Conservation (phyloP, 192 early-diverging fungal genomes). For the Helicostylum pulchrum region DNA sequence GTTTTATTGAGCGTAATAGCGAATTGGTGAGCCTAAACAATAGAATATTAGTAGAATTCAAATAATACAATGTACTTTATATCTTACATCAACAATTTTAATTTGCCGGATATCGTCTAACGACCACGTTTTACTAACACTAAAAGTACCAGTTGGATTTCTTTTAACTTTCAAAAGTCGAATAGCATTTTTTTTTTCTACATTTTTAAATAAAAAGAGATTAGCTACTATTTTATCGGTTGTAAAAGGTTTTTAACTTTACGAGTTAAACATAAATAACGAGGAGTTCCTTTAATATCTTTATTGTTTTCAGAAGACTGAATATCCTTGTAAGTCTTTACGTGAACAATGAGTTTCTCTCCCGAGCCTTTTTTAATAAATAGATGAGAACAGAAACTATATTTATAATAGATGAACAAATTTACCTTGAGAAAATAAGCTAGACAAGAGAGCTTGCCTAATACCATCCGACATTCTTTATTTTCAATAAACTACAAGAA, state of each 20-base stretch:
- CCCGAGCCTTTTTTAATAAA: conserved; percentile 15
- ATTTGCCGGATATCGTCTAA: conserved; percentile 51
- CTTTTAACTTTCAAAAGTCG: conserved; percentile 53
- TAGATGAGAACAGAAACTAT: not conserved
- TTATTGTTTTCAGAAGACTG: conserved; percentile 28
- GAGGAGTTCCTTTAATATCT: conserved; percentile 46
- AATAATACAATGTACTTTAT: too few relatives aligned
- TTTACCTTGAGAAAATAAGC: conserved; percentile 19
- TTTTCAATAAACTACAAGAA: too few relatives aligned
- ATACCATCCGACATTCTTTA: conserved; percentile 9
- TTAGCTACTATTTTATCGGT: not conserved
- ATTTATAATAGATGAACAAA: not conserved
- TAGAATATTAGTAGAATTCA: not conserved
- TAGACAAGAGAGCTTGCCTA: conserved; percentile 20
- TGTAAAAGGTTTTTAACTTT: not conserved
- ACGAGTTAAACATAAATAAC: conserved; percentile 56
- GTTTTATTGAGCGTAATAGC: conserved; percentile 47
- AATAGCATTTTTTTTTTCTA: conserved; percentile 41
- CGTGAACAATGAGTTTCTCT: conserved; percentile 35
- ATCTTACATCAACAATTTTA: conserved; percentile 50
- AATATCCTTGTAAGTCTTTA: conserved; percentile 54
- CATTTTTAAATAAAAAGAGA: not conserved
- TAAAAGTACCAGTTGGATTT: conserved; percentile 46
- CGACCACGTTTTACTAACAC: conserved; percentile 52
- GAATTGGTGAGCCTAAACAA: conserved; percentile 42